Evolutionary conservation across 2,329 filamentous ascomycete species (phyloP).

Genomic region (Pestalotiopsis sp.): DNA sequence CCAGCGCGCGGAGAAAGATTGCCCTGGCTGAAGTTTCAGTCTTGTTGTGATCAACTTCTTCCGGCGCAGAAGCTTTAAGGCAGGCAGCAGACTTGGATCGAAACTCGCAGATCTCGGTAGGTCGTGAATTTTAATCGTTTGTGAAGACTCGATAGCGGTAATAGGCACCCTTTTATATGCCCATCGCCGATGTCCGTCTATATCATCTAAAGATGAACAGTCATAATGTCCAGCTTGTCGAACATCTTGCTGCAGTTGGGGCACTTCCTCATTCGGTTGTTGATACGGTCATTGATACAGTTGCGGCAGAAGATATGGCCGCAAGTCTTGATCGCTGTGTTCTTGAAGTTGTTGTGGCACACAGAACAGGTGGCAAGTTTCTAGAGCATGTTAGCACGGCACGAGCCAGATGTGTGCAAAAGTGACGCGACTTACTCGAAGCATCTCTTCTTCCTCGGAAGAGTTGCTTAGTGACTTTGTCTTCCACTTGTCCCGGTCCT

Average conservation of each 20-base stretch:
- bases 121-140: too few species aligned
- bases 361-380: constrained; percentile 85
- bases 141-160: neutral
- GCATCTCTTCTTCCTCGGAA: constrained; percentile 80
- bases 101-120: too few species aligned
- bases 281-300: constrained; percentile 87
- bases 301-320: constrained; percentile 92
- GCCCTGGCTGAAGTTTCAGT: too few species aligned
- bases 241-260: constrained; percentile 93
- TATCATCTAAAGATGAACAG: constrained; percentile 52
- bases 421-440: constrained; percentile 69
- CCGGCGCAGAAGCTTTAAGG: too few species aligned
- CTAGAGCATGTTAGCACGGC: constrained; percentile 46
- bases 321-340: constrained; percentile 90
- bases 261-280: constrained; percentile 91
- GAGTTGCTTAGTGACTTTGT: constrained; percentile 79
- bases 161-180: neutral
- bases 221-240: constrained; percentile 88
- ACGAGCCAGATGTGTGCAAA: neutral
- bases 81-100: too few species aligned
- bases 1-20: neutral
- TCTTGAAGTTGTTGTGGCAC: constrained; percentile 91
- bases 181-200: neutral
- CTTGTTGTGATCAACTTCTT: too few species aligned
- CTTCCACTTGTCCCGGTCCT: constrained; percentile 86